A percentile compares a stretch with the other conserved stretches of the same genome.
These are phyloP conservation scores for Inosperma sp. DNA, from an alignment of 768 basidiomycete genomes.

Conservation along the genomic window DNA sequence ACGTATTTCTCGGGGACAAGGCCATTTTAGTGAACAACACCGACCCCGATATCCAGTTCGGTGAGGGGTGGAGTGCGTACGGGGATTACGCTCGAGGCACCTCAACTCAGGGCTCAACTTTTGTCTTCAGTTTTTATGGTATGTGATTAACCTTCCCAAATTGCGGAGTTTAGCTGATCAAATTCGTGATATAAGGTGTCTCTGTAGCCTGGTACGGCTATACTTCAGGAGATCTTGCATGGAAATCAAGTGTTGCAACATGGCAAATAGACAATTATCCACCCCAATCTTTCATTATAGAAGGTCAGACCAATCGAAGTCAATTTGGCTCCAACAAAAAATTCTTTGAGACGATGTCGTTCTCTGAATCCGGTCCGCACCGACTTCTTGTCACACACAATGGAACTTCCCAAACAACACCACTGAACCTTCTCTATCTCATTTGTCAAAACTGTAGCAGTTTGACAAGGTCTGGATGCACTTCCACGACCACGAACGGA, in stretches of 20 bases:
- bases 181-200: background rate
- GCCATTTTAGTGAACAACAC: background rate
- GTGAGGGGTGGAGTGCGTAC: conserved; percentile 4
- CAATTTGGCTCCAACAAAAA: conserved; percentile 25
- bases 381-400: conserved; percentile 21
- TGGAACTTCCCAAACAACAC: conserved; percentile 20
- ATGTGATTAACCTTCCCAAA: background rate
- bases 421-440: conserved; percentile 26
- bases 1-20: background rate
- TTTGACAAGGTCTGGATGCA: too few relatives aligned
- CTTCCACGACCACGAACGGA: too few relatives aligned
- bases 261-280: conserved; percentile 21
- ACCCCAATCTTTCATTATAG: conserved; percentile 17
- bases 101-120: background rate
- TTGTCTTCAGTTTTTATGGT: conserved; percentile 18
- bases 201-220: too few relatives aligned
- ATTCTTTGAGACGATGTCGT: conserved; percentile 22
- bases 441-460: conserved; percentile 19
- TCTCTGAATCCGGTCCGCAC: conserved; percentile 20
- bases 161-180: background rate
- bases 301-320: conserved; percentile 16
- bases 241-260: too few relatives aligned
- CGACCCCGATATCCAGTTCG: conserved; percentile 3
- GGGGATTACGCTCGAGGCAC: background rate
- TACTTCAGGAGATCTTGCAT: too few relatives aligned